A percentile compares a stretch with the other conserved stretches of the same genome.
Evolutionary conservation across 306 rosid species (phyloP).

Genomic region (Acacia melanoxylon): DNA sequence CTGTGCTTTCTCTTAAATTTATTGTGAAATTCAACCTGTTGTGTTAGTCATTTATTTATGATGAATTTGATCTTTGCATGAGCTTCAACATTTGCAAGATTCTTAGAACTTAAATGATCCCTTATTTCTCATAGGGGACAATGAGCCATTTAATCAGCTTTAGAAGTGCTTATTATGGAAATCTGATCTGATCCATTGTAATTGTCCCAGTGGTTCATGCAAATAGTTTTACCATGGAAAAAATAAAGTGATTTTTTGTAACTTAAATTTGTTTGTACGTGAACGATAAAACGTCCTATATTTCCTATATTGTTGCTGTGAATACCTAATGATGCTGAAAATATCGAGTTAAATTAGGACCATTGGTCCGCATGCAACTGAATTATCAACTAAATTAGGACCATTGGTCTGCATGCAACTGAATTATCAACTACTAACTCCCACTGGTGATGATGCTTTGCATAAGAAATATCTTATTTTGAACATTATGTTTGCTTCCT

Average conservation of each 20-base stretch:
- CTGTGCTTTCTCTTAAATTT: constrained; percentile 36
- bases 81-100: background rate
- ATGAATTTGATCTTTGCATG: background rate
- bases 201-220: background rate
- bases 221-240: constrained; percentile 8
- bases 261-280: background rate
- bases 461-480: background rate
- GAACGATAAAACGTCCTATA: background rate
- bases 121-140: background rate
- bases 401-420: constrained; percentile 12
- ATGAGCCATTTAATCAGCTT: background rate
- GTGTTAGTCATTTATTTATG: constrained; percentile 5
- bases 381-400: constrained; percentile 10
- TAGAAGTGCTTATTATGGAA: background rate
- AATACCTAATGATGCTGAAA: constrained; percentile 22
- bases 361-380: constrained; percentile 17
- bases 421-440: background rate
- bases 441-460: background rate
- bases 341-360: background rate
- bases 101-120: background rate
- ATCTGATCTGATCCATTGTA: constrained; percentile 19
- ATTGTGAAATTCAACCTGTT: constrained; percentile 28
- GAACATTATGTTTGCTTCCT: constrained; percentile 18
- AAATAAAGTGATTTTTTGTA: constrained; percentile 21
- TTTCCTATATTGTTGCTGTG: constrained; percentile 19